These are phyloP conservation scores for Tolypocladium pustulatum DNA, from an alignment of 2,329 filamentous ascomycete species.

Conservation along the genomic window DNA sequence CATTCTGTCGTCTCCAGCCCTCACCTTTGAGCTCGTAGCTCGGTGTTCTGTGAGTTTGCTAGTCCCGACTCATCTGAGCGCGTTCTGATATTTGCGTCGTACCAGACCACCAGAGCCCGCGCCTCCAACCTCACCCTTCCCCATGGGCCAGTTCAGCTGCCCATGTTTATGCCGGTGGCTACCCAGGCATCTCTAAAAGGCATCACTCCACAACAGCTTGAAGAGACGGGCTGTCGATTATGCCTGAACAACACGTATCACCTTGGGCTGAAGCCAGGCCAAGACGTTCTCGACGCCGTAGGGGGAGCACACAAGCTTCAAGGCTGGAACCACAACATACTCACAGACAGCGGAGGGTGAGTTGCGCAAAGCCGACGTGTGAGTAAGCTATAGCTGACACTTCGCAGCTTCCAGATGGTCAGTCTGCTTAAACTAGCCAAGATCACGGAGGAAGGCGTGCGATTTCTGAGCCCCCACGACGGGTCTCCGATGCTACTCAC, in stretches of 20 bases:
- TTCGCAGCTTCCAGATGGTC: constrained; percentile 88
- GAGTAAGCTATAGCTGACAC: not conserved
- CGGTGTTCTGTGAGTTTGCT: constrained; percentile 61
- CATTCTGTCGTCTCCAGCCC: constrained; percentile 50
- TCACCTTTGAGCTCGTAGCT: constrained; percentile 69
- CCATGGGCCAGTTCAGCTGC: constrained; percentile 81
- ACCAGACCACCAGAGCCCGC: constrained; percentile 83
- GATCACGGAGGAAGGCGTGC: constrained; percentile 90
- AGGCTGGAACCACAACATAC: constrained; percentile 88
- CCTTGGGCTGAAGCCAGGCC: constrained; percentile 86
- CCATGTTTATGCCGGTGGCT: constrained; percentile 97
- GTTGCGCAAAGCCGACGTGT: constrained; percentile 10
- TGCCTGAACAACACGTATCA: constrained; percentile 99
- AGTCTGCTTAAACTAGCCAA: constrained; percentile 86
- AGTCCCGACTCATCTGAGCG: not conserved
- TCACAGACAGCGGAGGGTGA: constrained; percentile 70
- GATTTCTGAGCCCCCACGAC: constrained; percentile 93
- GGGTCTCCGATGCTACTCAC: constrained; percentile 93
- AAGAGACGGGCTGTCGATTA: constrained; percentile 76
- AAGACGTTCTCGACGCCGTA: constrained; percentile 74
- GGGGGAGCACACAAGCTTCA: constrained; percentile 93
- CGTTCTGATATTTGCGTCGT: constrained; percentile 8
- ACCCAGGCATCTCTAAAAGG: constrained; percentile 95
- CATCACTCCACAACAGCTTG: constrained; percentile 82
- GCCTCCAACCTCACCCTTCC: constrained; percentile 81